Evolutionary conservation across 164 flowering plant species (phyloP).

Genomic region (Annona cherimola): DNA sequence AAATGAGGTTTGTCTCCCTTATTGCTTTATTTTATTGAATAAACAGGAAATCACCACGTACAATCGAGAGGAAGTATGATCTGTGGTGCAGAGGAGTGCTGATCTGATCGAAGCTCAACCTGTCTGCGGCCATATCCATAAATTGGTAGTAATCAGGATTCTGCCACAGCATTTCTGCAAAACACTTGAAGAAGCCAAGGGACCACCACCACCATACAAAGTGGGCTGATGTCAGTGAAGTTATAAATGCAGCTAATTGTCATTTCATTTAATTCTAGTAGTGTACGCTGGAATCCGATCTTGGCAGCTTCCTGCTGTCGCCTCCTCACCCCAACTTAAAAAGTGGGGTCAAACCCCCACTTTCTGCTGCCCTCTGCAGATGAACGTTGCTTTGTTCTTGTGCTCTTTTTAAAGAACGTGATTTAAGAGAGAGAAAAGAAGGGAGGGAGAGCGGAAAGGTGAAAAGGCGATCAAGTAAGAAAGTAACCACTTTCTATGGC

Average conservation of each 20-base stretch:
- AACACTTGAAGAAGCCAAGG: background rate
- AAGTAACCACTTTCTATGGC: background rate
- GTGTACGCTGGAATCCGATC: background rate
- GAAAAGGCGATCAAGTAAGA: background rate
- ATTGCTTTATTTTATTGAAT: too few species aligned
- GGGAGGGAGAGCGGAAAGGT: background rate
- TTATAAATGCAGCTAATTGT: background rate
- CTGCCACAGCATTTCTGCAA: too few species aligned
- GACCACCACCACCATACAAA: background rate
- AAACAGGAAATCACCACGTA: too few species aligned
- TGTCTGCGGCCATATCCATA: too few species aligned
- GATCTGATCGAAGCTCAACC: too few species aligned
- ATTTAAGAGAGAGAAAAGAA: background rate
- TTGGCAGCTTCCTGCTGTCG: conserved; percentile 1
- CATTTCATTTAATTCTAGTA: background rate
- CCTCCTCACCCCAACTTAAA: background rate
- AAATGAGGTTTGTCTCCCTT: too few species aligned
- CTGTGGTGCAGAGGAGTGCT: too few species aligned
- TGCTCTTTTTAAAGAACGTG: background rate
- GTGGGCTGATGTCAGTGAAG: background rate
- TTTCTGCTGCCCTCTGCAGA: conserved; percentile 27
- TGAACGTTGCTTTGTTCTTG: conserved; percentile 36
- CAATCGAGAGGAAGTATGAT: too few species aligned
- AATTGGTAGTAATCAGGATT: too few species aligned
- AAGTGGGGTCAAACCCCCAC: conserved; percentile 5